These are phyloP conservation scores for Chytriomyces hyalinus DNA, from an alignment of 192 early-diverging fungal species.

Conservation along the genomic window DNA sequence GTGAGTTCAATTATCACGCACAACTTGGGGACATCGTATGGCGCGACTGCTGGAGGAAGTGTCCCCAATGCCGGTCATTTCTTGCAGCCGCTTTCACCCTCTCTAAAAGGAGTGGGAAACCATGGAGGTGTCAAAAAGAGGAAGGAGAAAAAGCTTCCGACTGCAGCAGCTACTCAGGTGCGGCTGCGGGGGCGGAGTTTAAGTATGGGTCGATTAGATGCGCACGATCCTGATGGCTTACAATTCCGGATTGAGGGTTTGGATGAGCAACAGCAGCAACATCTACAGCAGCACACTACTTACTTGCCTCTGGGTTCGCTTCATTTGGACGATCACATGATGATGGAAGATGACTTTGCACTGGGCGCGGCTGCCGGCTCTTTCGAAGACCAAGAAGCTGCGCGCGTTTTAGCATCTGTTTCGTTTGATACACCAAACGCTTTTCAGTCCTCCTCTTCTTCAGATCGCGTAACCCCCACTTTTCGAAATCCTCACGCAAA, in stretches of 20 bases:
- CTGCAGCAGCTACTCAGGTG: background rate
- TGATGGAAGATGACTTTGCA: background rate
- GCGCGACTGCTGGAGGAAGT: background rate
- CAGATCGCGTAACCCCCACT: background rate
- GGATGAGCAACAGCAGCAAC: background rate
- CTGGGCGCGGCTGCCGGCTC: background rate
- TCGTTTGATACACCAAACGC: conserved; percentile 4
- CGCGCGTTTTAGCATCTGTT: conserved; percentile 28
- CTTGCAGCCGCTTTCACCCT: background rate
- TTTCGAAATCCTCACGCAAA: background rate
- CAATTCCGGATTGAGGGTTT: background rate
- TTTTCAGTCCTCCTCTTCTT: background rate
- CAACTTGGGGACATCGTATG: background rate
- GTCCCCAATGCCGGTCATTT: background rate
- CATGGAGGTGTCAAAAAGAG: background rate
- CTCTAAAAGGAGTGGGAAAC: background rate
- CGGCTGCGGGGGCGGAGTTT: background rate
- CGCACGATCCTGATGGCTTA: background rate
- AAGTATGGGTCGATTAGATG: background rate
- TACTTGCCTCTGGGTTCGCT: too few species aligned
- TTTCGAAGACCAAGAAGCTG: conserved; percentile 30
- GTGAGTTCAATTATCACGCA: background rate
- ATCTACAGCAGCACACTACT: background rate
- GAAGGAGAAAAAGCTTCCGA: background rate
- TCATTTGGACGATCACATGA: background rate